Evolutionary conservation across 192 early-diverging fungal species (phyloP).

Genomic region (Backusella tuberculispora): DNA sequence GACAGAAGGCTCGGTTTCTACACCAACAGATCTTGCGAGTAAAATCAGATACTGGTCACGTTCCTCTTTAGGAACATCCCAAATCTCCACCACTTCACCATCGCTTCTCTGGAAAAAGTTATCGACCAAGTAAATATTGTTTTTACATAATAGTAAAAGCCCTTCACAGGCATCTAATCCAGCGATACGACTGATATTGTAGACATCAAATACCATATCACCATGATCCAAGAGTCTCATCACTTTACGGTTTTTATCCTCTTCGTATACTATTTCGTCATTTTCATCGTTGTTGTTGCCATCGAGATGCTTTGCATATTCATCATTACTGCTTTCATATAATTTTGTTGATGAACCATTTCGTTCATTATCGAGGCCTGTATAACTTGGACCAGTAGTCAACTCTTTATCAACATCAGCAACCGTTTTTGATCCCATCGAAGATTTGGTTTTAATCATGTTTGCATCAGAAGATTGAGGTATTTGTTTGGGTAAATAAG

Average conservation of each 20-base stretch:
- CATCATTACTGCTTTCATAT: conserved; percentile 21
- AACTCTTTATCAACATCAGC: conserved; percentile 35
- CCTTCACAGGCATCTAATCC: conserved; percentile 77
- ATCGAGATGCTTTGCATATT: conserved; percentile 17
- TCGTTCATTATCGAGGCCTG: background rate
- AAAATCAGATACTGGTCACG: conserved; percentile 62
- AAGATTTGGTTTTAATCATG: background rate
- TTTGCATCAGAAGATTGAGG: background rate
- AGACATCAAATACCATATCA: conserved; percentile 71
- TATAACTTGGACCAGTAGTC: background rate
- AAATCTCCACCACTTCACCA: conserved; percentile 74
- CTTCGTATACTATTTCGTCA: conserved; percentile 58
- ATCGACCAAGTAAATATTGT: conserved; percentile 76
- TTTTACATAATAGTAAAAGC: conserved; percentile 65
- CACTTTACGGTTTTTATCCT: conserved; percentile 74
- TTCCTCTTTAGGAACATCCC: conserved; percentile 65
- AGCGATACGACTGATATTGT: conserved; percentile 66
- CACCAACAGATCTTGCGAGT: conserved; percentile 53
- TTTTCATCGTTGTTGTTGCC: conserved; percentile 48
- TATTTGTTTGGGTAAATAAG: conserved; percentile 47
- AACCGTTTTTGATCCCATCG: background rate
- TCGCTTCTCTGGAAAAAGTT: conserved; percentile 65
- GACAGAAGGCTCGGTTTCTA: conserved; percentile 39
- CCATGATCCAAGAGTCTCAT: conserved; percentile 67
- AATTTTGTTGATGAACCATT: background rate